Conservation (phyloP, 306 rosid genomes). For the Corylus avellana region DNA sequence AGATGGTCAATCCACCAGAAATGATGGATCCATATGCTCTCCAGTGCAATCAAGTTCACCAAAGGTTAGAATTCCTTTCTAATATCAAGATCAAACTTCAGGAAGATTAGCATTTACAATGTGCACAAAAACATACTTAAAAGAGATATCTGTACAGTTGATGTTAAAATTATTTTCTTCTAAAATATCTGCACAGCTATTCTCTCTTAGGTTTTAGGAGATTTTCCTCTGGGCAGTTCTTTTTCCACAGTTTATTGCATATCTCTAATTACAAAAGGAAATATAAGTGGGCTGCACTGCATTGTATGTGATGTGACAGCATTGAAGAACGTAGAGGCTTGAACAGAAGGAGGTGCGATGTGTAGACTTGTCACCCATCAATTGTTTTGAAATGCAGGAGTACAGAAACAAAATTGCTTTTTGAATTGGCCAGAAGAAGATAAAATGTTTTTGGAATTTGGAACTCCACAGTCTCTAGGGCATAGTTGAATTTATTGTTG, state of each 20-base stretch:
- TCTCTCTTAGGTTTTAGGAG: neutral
- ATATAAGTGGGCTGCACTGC: neutral
- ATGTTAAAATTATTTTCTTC: neutral
- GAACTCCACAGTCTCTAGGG: neutral
- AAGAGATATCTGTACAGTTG: neutral
- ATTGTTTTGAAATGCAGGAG: neutral
- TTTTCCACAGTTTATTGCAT: neutral
- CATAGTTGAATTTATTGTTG: neutral
- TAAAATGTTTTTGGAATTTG: neutral
- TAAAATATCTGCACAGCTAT: neutral
- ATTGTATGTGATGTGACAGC: neutral
- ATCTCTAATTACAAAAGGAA: slow-evolving; percentile 2
- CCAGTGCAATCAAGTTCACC: slow-evolving; percentile 80
- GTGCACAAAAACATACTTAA: slow-evolving; percentile 4
- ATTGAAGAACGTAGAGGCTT: neutral
- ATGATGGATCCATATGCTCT: slow-evolving; percentile 77
- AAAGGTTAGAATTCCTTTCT: slow-evolving; percentile 51
- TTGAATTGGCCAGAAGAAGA: neutral
- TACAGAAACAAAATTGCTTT: neutral
- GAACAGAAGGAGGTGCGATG: neutral
- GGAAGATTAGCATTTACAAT: slow-evolving; percentile 1
- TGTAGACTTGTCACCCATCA: neutral
- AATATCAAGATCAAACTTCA: slow-evolving; percentile 11
- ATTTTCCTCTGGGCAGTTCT: neutral
- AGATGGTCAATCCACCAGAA: slow-evolving; percentile 65